Evolutionary conservation across 495 filamentous ascomycete genomes (phyloP).

Genomic region (Parathielavia hyrcaniae): DNA sequence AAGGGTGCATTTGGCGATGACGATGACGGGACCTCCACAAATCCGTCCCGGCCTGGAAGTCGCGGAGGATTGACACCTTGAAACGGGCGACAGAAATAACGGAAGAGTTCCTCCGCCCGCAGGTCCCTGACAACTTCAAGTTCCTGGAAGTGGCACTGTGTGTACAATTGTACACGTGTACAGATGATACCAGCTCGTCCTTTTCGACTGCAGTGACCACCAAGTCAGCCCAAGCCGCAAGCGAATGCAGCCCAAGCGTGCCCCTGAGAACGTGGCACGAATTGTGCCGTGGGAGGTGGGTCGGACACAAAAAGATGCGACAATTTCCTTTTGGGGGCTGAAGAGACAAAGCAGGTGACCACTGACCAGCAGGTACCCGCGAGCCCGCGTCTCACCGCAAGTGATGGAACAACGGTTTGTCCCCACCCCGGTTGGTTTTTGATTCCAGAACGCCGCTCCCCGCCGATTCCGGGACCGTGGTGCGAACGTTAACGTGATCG

Average conservation of each 20-base stretch:
- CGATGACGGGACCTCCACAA: neutral
- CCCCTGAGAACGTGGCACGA: slow-evolving; percentile 15
- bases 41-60: too few species aligned
- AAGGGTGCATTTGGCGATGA: neutral
- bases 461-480: slow-evolving; percentile 10
- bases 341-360: neutral
- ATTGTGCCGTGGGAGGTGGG: neutral
- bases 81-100: too few species aligned
- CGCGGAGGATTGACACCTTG: too few species aligned
- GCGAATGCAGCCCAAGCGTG: too few species aligned
- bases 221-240: too few species aligned
- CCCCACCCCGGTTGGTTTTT: neutral
- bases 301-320: slow-evolving; percentile 1
- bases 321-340: neutral
- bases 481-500: neutral
- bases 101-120: too few species aligned
- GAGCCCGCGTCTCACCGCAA: slow-evolving; percentile 16
- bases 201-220: too few species aligned
- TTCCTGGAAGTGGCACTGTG: too few species aligned
- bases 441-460: slow-evolving; percentile 19
- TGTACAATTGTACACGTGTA: too few species aligned
- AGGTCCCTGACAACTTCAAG: too few species aligned
- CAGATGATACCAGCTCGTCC: too few species aligned
- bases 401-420: neutral
- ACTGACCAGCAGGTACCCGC: neutral